Evolutionary conservation across 306 rosid genomes (phyloP), one percentile per base, ranked within the genome.

Genomic region (Prunus padus): DNA sequence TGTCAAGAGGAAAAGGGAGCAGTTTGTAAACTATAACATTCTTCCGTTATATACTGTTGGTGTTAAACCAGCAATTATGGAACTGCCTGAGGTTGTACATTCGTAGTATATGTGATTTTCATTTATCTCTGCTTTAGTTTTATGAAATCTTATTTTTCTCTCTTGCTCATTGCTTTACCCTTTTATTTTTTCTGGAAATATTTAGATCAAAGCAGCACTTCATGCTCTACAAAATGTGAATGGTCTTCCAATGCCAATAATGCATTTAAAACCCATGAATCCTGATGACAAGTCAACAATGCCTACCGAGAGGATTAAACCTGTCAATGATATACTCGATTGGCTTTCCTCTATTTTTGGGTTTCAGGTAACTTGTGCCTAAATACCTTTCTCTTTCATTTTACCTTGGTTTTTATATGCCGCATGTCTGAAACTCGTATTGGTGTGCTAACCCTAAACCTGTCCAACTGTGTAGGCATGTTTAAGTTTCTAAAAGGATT

Each of bases 41-140:
- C 96, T 95, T 80, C 98, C 98, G 49, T 76, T 92, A 71, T 85
- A 90, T 85, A 90, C 89, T 67, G 86, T 88, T 68, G 97, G 93
- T 80, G 93, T 88, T 86, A 92, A 83, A 84, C 97, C 97, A 16
- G 82, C 82, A 75, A 89, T 92, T 67, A 95, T 95, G 99, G 92
- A 92, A 69, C 90, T 92, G 82, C 90, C 96, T 1, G 97, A 89
- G 99, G 99, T 95, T 80, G 52, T 72, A 46, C 52, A 81, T 66
- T 64, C 15, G 28, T 45, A 71, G 33, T 44, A 37, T 64, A 73
- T 69, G 54, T 51, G 40, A 50, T 51, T 46, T 65, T 16, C 18
- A 26, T 30, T 47, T 66, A 50, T 62, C 71, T 62, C 66, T 12
- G 13, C 7, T 33, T 37, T 54, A 7, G 45, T 45, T 75, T 45